Evolutionary conservation across 2,329 filamentous ascomycete genomes (phyloP), one percentile per base, ranked within the genome.

Genomic region (Epichloe glyceriae): DNA sequence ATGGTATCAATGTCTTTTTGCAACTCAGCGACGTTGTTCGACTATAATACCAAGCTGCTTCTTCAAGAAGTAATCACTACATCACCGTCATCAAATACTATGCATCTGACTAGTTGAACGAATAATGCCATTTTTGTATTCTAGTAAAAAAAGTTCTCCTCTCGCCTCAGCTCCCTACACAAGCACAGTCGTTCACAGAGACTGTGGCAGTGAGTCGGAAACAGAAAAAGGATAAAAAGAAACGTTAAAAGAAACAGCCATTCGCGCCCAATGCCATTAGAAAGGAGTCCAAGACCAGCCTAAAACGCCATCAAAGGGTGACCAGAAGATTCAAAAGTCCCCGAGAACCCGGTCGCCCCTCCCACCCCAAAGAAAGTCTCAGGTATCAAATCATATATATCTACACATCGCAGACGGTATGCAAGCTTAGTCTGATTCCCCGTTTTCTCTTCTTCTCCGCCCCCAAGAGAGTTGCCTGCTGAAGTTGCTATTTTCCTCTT

Each of bases 231-330:
- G 48, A 40, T 46, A 54, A 40, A 19, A 45, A 49, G 26, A 48
- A 44, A 45, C 10, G 43, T 8, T 0, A 39, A 30, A 46, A 44
- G 46, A 54, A 56, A 53, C 56, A 62, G 60, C 60, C 58, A 59
- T 59, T 56, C 63, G 60, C 64, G 64, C 64, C 64, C 59, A 45
- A 58, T 61, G 54, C 57, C 55, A 48, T 51, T 11, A 7, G 49
- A n/a, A 60, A 60, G 57, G 39, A 15, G 1, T 35, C 19, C 38
- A 47, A 51, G 14, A 55, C 58, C 60, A 58, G 56, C 56, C 62
- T 57, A 56, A 61, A 67, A 67, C 64, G 64, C 64, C 64, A 59
- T 57, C 61, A 61, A 47, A 61, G 57, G 56, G 56, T 60, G 56
- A 52, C 54, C 56, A 57, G 52, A 59, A 58, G 53, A 48, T 17